These are phyloP conservation scores for Phaeotremella skinneri DNA, from an alignment of 768 basidiomycete species.

Conservation along the genomic window DNA sequence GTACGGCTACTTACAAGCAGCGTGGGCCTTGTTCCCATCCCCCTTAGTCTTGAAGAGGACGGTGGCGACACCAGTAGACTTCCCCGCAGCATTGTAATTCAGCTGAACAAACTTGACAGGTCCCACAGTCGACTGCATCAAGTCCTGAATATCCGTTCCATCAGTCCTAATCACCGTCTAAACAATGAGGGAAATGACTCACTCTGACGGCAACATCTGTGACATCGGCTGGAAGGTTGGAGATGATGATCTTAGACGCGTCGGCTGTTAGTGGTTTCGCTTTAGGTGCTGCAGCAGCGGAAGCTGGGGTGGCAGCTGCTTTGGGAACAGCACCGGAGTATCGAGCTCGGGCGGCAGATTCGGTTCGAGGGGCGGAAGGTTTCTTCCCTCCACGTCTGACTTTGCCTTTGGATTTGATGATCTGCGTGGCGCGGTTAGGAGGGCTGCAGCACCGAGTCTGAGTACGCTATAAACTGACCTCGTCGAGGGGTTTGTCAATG, in stretches of 20 bases:
- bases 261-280: slow-evolving; percentile 38
- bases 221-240: slow-evolving; percentile 87
- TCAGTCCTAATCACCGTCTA: background rate
- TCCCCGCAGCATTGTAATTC: slow-evolving; percentile 76
- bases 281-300: slow-evolving; percentile 31
- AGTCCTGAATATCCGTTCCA: slow-evolving; percentile 63
- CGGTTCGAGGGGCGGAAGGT: slow-evolving; percentile 50
- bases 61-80: slow-evolving; percentile 85
- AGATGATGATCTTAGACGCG: slow-evolving; percentile 91
- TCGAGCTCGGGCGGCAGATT: slow-evolving; percentile 46
- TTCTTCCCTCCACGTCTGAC: slow-evolving; percentile 31
- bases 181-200: slow-evolving; percentile 37
- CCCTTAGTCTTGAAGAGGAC: slow-evolving; percentile 82
- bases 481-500: slow-evolving; percentile 50
- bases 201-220: slow-evolving; percentile 93
- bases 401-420: slow-evolving; percentile 45
- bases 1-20: slow-evolving; percentile 58
- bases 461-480: slow-evolving; percentile 32
- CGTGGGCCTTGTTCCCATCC: slow-evolving; percentile 85
- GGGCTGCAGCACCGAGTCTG: background rate
- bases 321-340: slow-evolving; percentile 52
- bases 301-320: slow-evolving; percentile 20
- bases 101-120: slow-evolving; percentile 78
- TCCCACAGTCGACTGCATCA: slow-evolving; percentile 87
- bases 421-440: slow-evolving; percentile 22